Percentiles rank a stretch among this genome's conserved stretches.
Conservation (phyloP, 2,329 filamentous ascomycete species). For the Dothideomycetes sp. region DNA sequence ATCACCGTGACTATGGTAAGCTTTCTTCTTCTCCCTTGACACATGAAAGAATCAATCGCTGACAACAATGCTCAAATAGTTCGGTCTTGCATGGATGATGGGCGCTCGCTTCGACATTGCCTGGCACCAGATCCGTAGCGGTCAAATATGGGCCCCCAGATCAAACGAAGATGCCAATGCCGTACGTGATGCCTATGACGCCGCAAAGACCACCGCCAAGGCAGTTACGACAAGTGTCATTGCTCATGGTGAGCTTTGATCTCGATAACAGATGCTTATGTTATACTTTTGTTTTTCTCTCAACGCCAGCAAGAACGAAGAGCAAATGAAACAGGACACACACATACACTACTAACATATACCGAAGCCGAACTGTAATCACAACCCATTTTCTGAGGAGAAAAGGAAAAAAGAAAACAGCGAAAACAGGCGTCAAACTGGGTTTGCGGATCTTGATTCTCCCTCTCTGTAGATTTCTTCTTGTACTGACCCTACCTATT, state of each 20-base stretch:
- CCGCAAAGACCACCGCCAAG: slow-evolving; percentile 11
- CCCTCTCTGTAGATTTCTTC: slow-evolving; percentile 10
- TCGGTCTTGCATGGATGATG: slow-evolving; percentile 66
- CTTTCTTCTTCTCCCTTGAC: slow-evolving; percentile 15
- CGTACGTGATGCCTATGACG: slow-evolving; percentile 4
- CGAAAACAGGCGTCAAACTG: too few species aligned
- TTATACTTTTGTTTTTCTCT: slow-evolving; percentile 1
- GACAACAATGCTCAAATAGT: slow-evolving; percentile 39
- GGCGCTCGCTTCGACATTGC: slow-evolving; percentile 76
- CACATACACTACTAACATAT: background rate
- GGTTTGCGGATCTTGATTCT: too few species aligned
- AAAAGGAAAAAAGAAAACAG: too few species aligned
- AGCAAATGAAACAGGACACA: slow-evolving; percentile 6
- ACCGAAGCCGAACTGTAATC: background rate
- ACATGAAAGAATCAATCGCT: background rate
- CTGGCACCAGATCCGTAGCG: slow-evolving; percentile 44
- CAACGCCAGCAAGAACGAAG: slow-evolving; percentile 1
- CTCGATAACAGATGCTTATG: background rate
- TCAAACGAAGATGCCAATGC: slow-evolving; percentile 16
- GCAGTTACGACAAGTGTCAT: slow-evolving; percentile 15
- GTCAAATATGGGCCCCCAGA: slow-evolving; percentile 35
- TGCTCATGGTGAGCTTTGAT: slow-evolving; percentile 22
- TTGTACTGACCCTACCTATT: slow-evolving; percentile 5
- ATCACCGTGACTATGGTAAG: slow-evolving; percentile 74
- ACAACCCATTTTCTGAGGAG: background rate